Base-by-base conservation (phyloP, 2,329 filamentous ascomycete genomes). In the Xylaria sp. region DNA sequence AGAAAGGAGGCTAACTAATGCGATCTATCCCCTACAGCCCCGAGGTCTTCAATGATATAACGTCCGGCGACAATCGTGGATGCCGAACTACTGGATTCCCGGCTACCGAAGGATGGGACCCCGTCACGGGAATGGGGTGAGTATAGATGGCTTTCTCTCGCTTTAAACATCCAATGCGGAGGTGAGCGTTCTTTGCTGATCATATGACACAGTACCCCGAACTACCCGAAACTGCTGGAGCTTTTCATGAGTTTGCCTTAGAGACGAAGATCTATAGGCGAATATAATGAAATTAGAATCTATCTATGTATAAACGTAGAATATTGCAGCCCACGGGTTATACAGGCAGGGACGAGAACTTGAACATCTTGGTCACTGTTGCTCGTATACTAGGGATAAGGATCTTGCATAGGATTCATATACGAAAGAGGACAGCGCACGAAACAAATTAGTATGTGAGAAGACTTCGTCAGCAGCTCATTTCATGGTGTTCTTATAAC, bases 81-180 rank as follows among this genome's bases (percentile, higher is more conserved):
- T 82, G 80, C 32, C 74, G 74, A 19, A 79, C 80, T 1, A 78
- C 78, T 1, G 83, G 83, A 21, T 83, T 85, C 53, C 78, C 78
- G 32, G 81, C 80, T 39, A 79, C 79, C 2, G 78, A 79, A 21
- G 81, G 82, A 1, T 82, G 80, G 80, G 80, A 82, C 70, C 79
- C 80, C 1, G 79, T 81, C 1, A 78, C 78, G 3, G 80, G 80
- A 12, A 74, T 81, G 48, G 80, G 75, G 74, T 76, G 68, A 61
- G 69, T 56, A 19, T 61, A 60, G 55, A 14, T 24, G 14, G 48
- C 42, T 1, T 32, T 48, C 39, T 30, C 30, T 50, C 45, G n/a
- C 6, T 12, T 50, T 39, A 5, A 19, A 6, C 30, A 19, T 4
- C 32, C 24, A 12, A 12, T 5, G 11, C 5, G 47, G 8, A 7